A percentile compares a stretch with the other conserved stretches of the same genome.
These are phyloP conservation scores for Coriolopsis trogii DNA, from an alignment of 1,284 basidiomycete species.

Conservation along the genomic window DNA sequence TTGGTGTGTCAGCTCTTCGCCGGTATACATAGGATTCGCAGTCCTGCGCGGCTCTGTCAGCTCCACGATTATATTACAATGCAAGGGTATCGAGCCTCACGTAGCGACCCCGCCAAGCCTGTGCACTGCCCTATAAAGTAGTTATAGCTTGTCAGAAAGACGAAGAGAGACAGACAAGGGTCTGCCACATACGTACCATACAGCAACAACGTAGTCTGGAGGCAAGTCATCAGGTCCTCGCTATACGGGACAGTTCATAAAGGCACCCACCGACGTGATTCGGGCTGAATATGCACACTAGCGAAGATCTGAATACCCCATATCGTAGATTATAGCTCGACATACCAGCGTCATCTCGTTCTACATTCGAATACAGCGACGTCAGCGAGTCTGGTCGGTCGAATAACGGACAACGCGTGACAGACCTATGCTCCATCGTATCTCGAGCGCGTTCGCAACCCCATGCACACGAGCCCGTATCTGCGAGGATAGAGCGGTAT, in stretches of 20 bases:
- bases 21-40: background rate
- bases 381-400: too few relatives aligned
- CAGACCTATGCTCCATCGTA: constrained; percentile 18
- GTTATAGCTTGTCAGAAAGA: background rate
- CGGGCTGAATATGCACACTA: constrained; percentile 37
- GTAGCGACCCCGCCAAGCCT: constrained; percentile 69
- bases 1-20: constrained; percentile 45
- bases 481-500: constrained; percentile 1
- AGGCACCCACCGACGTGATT: constrained; percentile 32
- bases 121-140: constrained; percentile 53
- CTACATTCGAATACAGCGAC: too few relatives aligned
- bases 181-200: constrained; percentile 47
- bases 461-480: constrained; percentile 15
- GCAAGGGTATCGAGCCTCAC: constrained; percentile 34
- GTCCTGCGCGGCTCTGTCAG: constrained; percentile 9
- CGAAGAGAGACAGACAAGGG: background rate
- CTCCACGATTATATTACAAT: background rate
- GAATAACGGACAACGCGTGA: background rate
- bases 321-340: too few relatives aligned
- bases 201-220: constrained; percentile 62
- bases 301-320: background rate
- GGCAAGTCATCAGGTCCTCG: background rate
- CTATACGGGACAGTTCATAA: background rate
- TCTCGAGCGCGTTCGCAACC: constrained; percentile 18
- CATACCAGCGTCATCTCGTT: constrained; percentile 20